Evolutionary conservation across 345 rosid genomes (phyloP).

Genomic region (thale cress (Arabidopsis thaliana)): DNA sequence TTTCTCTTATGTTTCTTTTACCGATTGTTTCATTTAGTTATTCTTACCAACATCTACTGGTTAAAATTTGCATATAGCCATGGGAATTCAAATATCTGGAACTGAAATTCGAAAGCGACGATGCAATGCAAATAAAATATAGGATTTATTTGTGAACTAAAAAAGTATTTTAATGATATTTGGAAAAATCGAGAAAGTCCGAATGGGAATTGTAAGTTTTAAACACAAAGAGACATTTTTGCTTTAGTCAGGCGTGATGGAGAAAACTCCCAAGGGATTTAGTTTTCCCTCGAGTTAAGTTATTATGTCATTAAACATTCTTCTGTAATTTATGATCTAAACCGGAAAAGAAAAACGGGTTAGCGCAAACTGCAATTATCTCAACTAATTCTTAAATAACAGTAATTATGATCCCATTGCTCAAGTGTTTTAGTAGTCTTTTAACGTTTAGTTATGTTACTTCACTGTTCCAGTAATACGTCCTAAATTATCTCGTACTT

Average conservation of each 20-base stretch:
- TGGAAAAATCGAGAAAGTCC: slow-evolving; percentile 3
- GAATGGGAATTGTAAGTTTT: slow-evolving; percentile 9
- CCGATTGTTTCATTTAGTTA: no score
- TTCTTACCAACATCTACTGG: not conserved
- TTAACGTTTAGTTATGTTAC: not conserved
- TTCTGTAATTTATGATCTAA: not conserved
- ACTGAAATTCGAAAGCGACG: not conserved
- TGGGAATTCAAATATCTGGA: not conserved
- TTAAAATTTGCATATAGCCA: not conserved
- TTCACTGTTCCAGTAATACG: not conserved
- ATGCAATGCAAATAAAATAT: not conserved
- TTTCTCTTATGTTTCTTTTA: not conserved
- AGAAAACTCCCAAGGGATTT: not conserved
- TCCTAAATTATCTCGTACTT: not conserved
- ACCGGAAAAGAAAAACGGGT: not conserved
- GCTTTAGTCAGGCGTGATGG: slow-evolving; percentile 14
- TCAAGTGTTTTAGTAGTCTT: not conserved
- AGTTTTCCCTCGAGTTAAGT: not conserved
- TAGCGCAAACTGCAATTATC: not conserved
- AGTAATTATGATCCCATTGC: not conserved
- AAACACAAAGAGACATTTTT: slow-evolving; percentile 21
- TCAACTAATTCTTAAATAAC: not conserved
- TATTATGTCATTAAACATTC: not conserved
- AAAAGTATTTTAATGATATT: not conserved
- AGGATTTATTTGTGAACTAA: not conserved